A percentile compares a stretch with the other conserved stretches of the same genome.
phyloP scores from a whole-genome alignment of 148 eudicot species.

The Limonium bicolor region DNA sequence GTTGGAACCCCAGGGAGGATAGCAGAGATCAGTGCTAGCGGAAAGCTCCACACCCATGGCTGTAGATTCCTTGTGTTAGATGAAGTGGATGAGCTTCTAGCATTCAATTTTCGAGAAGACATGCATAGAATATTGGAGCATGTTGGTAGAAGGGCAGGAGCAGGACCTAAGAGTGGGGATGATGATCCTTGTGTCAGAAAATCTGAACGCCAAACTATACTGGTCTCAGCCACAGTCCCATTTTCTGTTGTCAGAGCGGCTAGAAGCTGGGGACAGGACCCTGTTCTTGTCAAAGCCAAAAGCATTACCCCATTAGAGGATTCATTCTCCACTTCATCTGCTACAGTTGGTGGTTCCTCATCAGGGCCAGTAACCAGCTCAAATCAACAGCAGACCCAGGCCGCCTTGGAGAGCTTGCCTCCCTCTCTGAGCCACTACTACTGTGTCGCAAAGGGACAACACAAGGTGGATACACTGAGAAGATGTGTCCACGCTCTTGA shows the following conservation, averaged over 20 bases:
- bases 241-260: constrained; percentile 87
- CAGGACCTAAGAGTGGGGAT: constrained; percentile 12
- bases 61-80: constrained; percentile 71
- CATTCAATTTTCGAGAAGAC: constrained; percentile 79
- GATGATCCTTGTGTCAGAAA: constrained; percentile 6
- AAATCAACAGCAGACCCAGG: constrained; percentile 13
- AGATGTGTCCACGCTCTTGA: constrained; percentile 82
- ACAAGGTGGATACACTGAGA: constrained; percentile 72
- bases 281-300: constrained; percentile 76
- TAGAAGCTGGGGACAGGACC: constrained; percentile 63
- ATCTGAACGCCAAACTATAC: constrained; percentile 50
- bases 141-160: constrained; percentile 63
- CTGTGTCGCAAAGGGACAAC: constrained; percentile 52
- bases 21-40: constrained; percentile 79
- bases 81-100: constrained; percentile 80
- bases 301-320: constrained; percentile 36
- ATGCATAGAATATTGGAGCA: constrained; percentile 89
- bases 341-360: no score
- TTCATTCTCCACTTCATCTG: no score
- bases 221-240: constrained; percentile 96
- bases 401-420: constrained; percentile 57
- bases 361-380: no score
- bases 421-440: constrained; percentile 67
- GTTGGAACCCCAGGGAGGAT: constrained; percentile 94
- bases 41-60: constrained; percentile 77